These are phyloP conservation scores for Orbilia javanica DNA, from an alignment of 2,329 filamentous ascomycete genomes.

Conservation along the genomic window DNA sequence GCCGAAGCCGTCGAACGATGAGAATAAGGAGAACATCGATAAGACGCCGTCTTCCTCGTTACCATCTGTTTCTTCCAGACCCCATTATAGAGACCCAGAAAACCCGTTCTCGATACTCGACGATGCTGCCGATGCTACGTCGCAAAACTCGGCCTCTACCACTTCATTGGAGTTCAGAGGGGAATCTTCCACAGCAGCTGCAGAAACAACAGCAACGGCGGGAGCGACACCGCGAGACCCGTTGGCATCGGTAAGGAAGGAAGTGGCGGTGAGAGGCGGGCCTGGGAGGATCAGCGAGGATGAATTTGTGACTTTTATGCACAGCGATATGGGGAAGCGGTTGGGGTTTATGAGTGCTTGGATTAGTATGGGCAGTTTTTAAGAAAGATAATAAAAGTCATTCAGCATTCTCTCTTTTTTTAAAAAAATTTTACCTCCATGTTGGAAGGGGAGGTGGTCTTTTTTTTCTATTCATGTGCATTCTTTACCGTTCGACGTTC, in stretches of 20 bases:
- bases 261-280: constrained; percentile 79
- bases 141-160: constrained; percentile 45
- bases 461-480: too few species aligned
- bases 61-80: not conserved
- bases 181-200: not conserved
- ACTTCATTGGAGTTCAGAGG: constrained; percentile 59
- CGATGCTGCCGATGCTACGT: constrained; percentile 30
- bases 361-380: constrained; percentile 81
- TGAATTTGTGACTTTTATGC: constrained; percentile 84
- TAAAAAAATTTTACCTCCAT: too few species aligned
- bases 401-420: not conserved
- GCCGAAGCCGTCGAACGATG: constrained; percentile 62
- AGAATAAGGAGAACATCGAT: constrained; percentile 58
- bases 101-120: constrained; percentile 43
- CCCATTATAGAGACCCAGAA: constrained; percentile 28
- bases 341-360: constrained; percentile 88
- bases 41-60: constrained; percentile 38
- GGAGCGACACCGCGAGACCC: constrained; percentile 5
- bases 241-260: constrained; percentile 75
- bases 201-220: not conserved
- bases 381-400: constrained; percentile 19
- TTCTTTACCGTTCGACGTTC: too few species aligned
- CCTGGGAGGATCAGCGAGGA: constrained; percentile 81
- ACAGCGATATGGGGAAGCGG: constrained; percentile 73
- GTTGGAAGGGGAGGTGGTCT: too few species aligned